Base-by-base conservation (phyloP, 331 rosid genomes). In the Quercus phellos region DNA sequence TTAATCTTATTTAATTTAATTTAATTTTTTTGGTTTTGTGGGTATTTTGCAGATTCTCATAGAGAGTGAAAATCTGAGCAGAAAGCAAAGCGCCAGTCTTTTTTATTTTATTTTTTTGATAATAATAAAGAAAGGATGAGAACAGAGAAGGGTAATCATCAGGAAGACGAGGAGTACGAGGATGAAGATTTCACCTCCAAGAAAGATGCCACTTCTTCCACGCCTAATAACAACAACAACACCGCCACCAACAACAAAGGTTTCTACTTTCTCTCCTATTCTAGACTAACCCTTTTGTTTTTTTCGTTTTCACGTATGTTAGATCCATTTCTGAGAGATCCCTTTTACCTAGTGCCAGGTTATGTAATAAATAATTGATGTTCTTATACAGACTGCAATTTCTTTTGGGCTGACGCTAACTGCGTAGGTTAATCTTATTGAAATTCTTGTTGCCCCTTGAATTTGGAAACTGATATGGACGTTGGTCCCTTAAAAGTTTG, bases 161-260 rank as follows among this genome's bases (percentile, higher is more conserved):
- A 77, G 63, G 97, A 91, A 69, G 98, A 95, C 56, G 97, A 93
- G 6, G 99, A 91, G 80, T 95, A 87, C 85, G 99, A 95, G 43
- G 96, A 93, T 0, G 99, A 90, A 7, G 99, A 89, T 19, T 88
- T 89, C 72, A 88, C 75, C 70, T 83, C 93, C 16, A 89, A 82
- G 70, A 91, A 85, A 75, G 97, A 93, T 30, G 96, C 89, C 3
- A 80, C 91, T 83, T 91, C 99, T 67, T 95, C 96, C 76, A 80
- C 83, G 54, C 79, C 76, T 30, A 85, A 78, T 58, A 70, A 32
- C 74, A 80, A 74, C 81, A 88, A 83, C 43, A 38, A 1, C 43
- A 7, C 10, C 11, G 0, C 43, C 43, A 50, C 78, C 82, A 77
- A 60, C 78, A 84, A 70, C 70, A 93, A 88, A 89, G 98, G 99